Base-by-base conservation (phyloP, 495 filamentous ascomycete genomes). In the Aspergillus nidulans region DNA sequence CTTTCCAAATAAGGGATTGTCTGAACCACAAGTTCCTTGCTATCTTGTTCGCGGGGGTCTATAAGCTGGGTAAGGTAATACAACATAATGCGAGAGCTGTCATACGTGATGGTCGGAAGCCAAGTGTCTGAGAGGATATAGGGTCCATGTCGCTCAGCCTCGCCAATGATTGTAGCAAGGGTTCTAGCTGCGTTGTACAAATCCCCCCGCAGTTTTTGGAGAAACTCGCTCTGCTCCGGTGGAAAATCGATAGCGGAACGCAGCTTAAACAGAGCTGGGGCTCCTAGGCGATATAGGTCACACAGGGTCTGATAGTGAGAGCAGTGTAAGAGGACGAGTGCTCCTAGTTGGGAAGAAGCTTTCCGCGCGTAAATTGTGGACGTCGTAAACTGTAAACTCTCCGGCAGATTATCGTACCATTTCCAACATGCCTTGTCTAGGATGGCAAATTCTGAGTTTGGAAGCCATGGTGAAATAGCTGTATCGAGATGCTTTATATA, bases 21-120 rank as follows among this genome's bases (percentile, higher is more conserved):
- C 12, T 64, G 46, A 3, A 49, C 36, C 3, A 59, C 63, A 10
- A 66, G 20, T 1, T 23, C 55, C n/a, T 61, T 66, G 9, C 65
- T 62, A n/a, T 46, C 16, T 16, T 59, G 56, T 12, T 66, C 60
- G 1, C 58, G 51, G 4, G 65, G 58, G 25, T 70, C 63, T 1
- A 70, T 60, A 6, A 70, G 62, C 44, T 70, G 67, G 2, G 67
- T 70, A 15, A 66, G 41, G 46, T 70, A 64, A 24, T 70, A 70
- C 9, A 70, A 52, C 59, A 70, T 70, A 42, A 68, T 68, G 8
- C 67, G 63, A 38, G 59, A 65, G 41, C 67, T 70, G 32, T 70
- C 67, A 20, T 70, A 70, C 0, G 63, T 61, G 15, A 70, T 67
- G 1, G 65, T 70, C 8, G 65, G 65, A n/a, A 70, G 57, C 65